Conservation (phyloP, 768 basidiomycete genomes). For the Astraeus odoratus region DNA sequence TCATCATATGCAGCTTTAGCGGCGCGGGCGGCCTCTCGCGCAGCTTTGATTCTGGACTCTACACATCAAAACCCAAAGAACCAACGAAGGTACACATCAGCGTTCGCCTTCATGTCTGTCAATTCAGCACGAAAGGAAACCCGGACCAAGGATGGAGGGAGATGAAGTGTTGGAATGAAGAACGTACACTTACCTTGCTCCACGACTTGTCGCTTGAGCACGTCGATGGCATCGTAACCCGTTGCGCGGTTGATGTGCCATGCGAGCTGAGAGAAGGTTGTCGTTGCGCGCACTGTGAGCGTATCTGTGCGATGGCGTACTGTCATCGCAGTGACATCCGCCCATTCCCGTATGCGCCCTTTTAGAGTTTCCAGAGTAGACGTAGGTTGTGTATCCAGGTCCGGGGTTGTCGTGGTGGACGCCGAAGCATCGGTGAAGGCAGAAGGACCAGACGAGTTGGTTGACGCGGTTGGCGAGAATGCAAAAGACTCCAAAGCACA, state of each 20-base stretch:
- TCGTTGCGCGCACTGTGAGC: constrained; percentile 49
- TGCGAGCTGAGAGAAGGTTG: constrained; percentile 68
- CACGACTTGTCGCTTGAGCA: constrained; percentile 68
- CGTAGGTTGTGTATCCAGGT: constrained; percentile 1
- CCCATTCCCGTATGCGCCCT: constrained; percentile 39
- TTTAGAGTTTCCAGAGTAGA: constrained; percentile 30
- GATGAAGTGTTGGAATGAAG: background rate
- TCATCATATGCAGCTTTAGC: constrained; percentile 74
- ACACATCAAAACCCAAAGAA: constrained; percentile 7
- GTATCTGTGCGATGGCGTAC: constrained; percentile 48
- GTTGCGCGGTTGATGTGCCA: constrained; percentile 78
- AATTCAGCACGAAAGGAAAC: too few relatives aligned
- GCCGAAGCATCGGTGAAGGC: background rate
- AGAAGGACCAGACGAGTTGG: too few relatives aligned
- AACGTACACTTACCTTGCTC: constrained; percentile 59
- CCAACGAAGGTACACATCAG: too few relatives aligned
- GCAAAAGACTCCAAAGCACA: too few relatives aligned
- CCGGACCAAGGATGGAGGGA: too few relatives aligned
- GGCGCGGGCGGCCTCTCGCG: constrained; percentile 57
- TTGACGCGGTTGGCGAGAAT: too few relatives aligned
- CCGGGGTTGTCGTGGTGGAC: background rate
- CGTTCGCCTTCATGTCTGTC: too few relatives aligned
- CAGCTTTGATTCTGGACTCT: constrained; percentile 64
- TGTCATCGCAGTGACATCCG: constrained; percentile 26
- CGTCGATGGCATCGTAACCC: constrained; percentile 88